Evolutionary conservation across 2,329 filamentous ascomycete species (phyloP), one percentile per base, ranked within the genome.

Genomic region (Cephalotrichum gorgonifer): DNA sequence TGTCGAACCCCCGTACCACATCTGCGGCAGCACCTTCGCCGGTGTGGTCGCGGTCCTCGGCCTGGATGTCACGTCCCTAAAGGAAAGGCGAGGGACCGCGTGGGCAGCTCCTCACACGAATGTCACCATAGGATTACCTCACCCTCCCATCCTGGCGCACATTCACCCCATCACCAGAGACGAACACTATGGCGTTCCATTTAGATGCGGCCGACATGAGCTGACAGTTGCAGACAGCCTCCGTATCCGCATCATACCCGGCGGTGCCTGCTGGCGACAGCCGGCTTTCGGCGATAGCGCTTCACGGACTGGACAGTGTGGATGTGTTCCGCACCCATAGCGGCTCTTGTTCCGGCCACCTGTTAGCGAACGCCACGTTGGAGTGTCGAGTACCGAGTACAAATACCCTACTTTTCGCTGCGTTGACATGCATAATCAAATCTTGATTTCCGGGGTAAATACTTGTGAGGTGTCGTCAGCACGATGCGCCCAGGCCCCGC

Each of bases 121-220:
- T 75, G 49, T 72, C 71, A 2, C 71, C 76, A 50, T 80, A 83
- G 57, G 69, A 76, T 31, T 80, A 72, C 57, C 64, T 72, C 44
- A 79, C 76, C 0, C 64, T 71, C 0, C 71, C 73, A 6, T 6
- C 33, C n/a, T n/a, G n/a, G n/a, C n/a, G n/a, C n/a, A n/a, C n/a
- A n/a, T n/a, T n/a, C n/a, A n/a, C n/a, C n/a, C n/a, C n/a, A n/a
- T n/a, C n/a, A n/a, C n/a, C n/a, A n/a, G n/a, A n/a, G n/a, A n/a
- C n/a, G n/a, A n/a, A n/a, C n/a, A 82, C 78, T n/a, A n/a, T n/a
- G 0, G 76, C 74, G 11, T 76, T 81, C 58, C 76, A 83, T 56
- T 64, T 75, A 5, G 58, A 76, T 3, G 64, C 60, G 2, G 52
- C 51, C 1, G 76, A 83, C 52, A 63, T 83, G 12, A 65, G 60